Evolutionary conservation across 1,284 basidiomycete species (phyloP).

Genomic region (Trametes pubescens): DNA sequence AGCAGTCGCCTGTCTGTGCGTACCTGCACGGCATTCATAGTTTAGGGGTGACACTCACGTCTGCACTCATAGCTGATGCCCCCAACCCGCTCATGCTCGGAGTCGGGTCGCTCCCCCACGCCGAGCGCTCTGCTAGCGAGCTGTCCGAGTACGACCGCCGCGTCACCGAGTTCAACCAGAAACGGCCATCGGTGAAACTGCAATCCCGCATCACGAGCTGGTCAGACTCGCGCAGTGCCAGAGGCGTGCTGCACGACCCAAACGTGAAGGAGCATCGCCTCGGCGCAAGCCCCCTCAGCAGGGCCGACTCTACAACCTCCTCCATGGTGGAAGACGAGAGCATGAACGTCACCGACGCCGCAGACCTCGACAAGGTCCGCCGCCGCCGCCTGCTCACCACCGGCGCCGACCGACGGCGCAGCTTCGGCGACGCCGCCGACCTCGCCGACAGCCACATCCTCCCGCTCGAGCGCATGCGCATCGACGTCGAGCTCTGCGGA

Average conservation of each 20-base stretch:
- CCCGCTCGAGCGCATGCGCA: slow-evolving; percentile 68
- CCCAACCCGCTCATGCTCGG: slow-evolving; percentile 54
- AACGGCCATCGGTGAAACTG: slow-evolving; percentile 44
- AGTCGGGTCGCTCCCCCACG: slow-evolving; percentile 40
- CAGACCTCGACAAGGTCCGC: slow-evolving; percentile 26
- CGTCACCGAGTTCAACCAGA: slow-evolving; percentile 55
- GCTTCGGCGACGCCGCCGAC: slow-evolving; percentile 65
- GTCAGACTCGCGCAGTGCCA: slow-evolving; percentile 60
- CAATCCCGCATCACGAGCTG: slow-evolving; percentile 57
- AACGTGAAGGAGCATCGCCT: slow-evolving; percentile 22
- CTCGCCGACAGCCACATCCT: slow-evolving; percentile 56
- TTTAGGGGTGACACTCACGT: slow-evolving; percentile 14
- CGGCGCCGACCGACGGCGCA: slow-evolving; percentile 53
- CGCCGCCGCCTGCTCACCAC: slow-evolving; percentile 27
- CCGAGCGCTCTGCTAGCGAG: slow-evolving; percentile 53
- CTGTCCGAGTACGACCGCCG: slow-evolving; percentile 55
- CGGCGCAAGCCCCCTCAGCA: slow-evolving; percentile 24
- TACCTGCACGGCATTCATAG: slow-evolving; percentile 23
- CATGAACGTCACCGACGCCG: slow-evolving; percentile 25
- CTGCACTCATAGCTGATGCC: slow-evolving; percentile 42
- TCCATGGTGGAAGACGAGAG: slow-evolving; percentile 27
- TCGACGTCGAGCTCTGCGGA: slow-evolving; percentile 80
- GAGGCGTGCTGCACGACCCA: slow-evolving; percentile 40
- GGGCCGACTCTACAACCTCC: slow-evolving; percentile 19
- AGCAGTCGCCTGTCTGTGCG: slow-evolving; percentile 72